phyloP scores from a whole-genome alignment of 176 grass and related monocot genomes.

The sorghum (Sorghum bicolor) region Sorghum_bicolor_NCBIv3 NC_012877.2:60890501-60891000 shows the following conservation, averaged over 20 bases:
- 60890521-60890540: background rate
- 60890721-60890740: background rate
- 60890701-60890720: conserved; percentile 30
- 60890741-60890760: conserved; percentile 3
- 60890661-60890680: background rate
- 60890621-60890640: background rate
- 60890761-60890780: background rate
- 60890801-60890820: background rate
- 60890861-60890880: background rate
- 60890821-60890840: background rate
- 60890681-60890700: background rate
- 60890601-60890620: background rate
- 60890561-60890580: background rate
- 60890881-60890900: background rate
- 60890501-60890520: background rate
- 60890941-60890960: background rate
- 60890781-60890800: background rate
- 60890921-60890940: background rate
- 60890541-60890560: background rate
- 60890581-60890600: background rate
- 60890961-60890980: background rate
- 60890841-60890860: background rate
- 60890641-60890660: background rate
- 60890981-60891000: background rate
- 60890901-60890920: background rate